Evolutionary conservation across 805 yeast genomes (phyloP), one percentile per base, ranked within the genome.

Genomic region (Candida tallmaniae): DNA sequence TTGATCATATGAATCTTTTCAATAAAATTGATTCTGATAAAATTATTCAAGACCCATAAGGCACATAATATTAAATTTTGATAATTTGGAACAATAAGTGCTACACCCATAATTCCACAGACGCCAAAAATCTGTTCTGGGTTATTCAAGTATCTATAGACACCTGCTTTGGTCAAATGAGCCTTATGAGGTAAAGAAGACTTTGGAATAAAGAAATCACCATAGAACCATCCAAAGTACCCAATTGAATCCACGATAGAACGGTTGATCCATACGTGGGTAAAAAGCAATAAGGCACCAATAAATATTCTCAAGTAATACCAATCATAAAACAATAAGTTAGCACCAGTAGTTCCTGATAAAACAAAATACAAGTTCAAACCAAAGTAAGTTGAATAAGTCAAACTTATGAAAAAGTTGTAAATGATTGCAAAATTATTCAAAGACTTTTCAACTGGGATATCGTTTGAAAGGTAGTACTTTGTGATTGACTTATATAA

Each of bases 221-320:
- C 94, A 54, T 80, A 84, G 49, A 83, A 84, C 93, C 93, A 84
- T n/a, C 94, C 93, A 56, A 80, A 83, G 41, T 81, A 82, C 2
- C 90, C 90, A 44, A 84, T 76, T 32, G 83, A 77, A 28, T 75
- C 74, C 43, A 78, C 70, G 23, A 83, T 82, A 20, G 86, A 82
- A 16, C 68, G 47, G 45, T 82, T 77, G 23, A 86, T 80, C 82
- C 86, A 78, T 12, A 71, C 52, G 47, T 84, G 94, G 19, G 84
- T 63, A 6, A 68, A 45, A 11, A 80, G 62, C 23, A 83, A 62
- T 39, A 76, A 53, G 1, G 59, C 40, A 8, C 90, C 90, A 30
- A 80, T 48, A 35, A 81, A 79, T n/a, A 73, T 44, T 36, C 83
- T 56, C 41, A 78, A 66, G 29, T 61, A 64, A 43, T 72, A 56